A percentile compares a stretch with the other conserved stretches of the same genome.
phyloP scores from a whole-genome alignment of 129 eudicot genomes.

The Ambrosia trifida region DNA sequence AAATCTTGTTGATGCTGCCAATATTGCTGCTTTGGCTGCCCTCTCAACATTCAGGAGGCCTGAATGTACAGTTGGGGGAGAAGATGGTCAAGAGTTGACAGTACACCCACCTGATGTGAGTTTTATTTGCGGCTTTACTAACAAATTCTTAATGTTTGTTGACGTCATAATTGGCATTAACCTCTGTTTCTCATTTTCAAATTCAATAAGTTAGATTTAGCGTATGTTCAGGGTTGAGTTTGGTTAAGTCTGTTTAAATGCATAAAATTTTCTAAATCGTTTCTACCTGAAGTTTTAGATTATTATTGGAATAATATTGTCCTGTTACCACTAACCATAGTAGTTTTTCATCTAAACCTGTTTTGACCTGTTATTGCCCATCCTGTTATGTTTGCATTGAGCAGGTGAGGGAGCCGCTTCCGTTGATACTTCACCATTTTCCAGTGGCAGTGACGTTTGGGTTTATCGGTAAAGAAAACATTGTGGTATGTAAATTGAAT shows the following conservation, averaged over 20 bases:
- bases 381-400: constrained; percentile 18
- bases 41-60: constrained; percentile 84
- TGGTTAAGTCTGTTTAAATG: background rate
- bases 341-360: background rate
- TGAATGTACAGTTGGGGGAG: constrained; percentile 89
- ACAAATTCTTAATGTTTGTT: background rate
- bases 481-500: background rate
- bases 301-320: background rate
- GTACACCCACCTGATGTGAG: constrained; percentile 86
- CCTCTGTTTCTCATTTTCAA: background rate
- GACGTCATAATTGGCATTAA: background rate
- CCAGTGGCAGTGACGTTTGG: constrained; percentile 88
- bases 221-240: background rate
- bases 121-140: background rate
- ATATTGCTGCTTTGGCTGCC: constrained; percentile 94
- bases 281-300: background rate
- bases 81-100: constrained; percentile 88
- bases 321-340: background rate
- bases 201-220: background rate
- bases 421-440: constrained; percentile 84
- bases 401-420: constrained; percentile 80
- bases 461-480: constrained; percentile 61
- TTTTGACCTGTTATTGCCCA: background rate
- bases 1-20: constrained; percentile 99
- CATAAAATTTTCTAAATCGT: background rate